These are phyloP conservation scores for Gnaphalium uliginosum DNA, from an alignment of 129 eudicot species.

Conservation along the genomic window DNA sequence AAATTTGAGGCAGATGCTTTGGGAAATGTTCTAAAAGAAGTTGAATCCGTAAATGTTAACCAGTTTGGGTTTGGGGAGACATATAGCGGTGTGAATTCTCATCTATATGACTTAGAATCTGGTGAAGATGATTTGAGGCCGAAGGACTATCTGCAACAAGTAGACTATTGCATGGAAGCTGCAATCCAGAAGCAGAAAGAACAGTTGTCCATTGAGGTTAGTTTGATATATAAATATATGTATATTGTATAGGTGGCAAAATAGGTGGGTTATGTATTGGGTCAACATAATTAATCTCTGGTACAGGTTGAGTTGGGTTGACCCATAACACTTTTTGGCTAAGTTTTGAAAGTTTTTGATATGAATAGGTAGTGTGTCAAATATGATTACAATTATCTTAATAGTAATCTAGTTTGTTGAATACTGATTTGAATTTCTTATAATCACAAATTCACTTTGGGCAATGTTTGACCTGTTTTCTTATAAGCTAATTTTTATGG, in stretches of 20 bases:
- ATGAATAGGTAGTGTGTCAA: too few relatives aligned
- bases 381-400: too few relatives aligned
- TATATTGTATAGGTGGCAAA: slow-evolving; percentile 1
- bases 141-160: slow-evolving; percentile 63
- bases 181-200: slow-evolving; percentile 89
- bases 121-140: slow-evolving; percentile 77
- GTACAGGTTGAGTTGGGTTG: too few relatives aligned
- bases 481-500: too few relatives aligned
- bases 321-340: too few relatives aligned
- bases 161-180: slow-evolving; percentile 71
- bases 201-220: slow-evolving; percentile 72
- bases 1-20: slow-evolving; percentile 80
- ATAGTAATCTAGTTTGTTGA: too few relatives aligned
- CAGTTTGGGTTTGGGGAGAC: slow-evolving; percentile 69
- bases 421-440: too few relatives aligned
- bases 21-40: slow-evolving; percentile 70
- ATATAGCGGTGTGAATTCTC: slow-evolving; percentile 50
- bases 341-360: too few relatives aligned
- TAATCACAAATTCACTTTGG: too few relatives aligned
- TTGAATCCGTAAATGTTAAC: slow-evolving; percentile 56
- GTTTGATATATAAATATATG: slow-evolving; percentile 23
- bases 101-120: slow-evolving; percentile 61
- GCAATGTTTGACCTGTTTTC: too few relatives aligned
- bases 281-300: too few relatives aligned
- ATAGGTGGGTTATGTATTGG: too few relatives aligned